Evolutionary conservation across 139 green algal species (phyloP).

Genomic region (Asterochloris erici): DNA sequence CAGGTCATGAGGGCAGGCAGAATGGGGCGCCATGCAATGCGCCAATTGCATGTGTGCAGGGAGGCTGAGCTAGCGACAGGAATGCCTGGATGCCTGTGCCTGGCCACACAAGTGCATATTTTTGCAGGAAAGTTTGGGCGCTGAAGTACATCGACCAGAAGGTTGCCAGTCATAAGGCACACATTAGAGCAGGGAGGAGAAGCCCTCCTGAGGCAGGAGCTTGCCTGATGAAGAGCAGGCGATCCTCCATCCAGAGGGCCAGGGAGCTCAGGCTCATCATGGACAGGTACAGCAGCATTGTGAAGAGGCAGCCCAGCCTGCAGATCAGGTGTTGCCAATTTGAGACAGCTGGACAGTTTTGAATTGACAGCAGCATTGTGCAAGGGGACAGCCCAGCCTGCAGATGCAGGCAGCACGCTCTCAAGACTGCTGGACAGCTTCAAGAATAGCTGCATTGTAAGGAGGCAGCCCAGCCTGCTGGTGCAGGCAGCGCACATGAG

Average conservation of each 20-base stretch:
- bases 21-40: too few species aligned
- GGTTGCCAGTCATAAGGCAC: background rate
- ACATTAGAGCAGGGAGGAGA: conserved; percentile 6
- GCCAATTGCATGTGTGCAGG: too few species aligned
- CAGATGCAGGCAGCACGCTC: too few species aligned
- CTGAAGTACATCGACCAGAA: background rate
- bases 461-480: too few species aligned
- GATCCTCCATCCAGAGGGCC: conserved; percentile 67
- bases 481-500: too few species aligned
- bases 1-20: too few species aligned
- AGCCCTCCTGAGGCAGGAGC: conserved; percentile 47
- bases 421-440: too few species aligned
- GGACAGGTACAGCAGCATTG: conserved; percentile 68
- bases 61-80: too few species aligned
- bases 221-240: conserved; percentile 56
- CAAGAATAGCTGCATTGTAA: too few species aligned
- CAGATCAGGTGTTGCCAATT: background rate
- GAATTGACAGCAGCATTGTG: conserved; percentile 65
- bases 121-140: too few species aligned
- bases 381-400: conserved; percentile 50
- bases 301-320: conserved; percentile 56
- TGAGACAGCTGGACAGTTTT: background rate
- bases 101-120: too few species aligned
- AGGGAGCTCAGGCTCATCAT: conserved; percentile 69
- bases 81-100: too few species aligned